phyloP scores from a whole-genome alignment of 495 filamentous ascomycete species.

The Neurospora africana region DNA sequence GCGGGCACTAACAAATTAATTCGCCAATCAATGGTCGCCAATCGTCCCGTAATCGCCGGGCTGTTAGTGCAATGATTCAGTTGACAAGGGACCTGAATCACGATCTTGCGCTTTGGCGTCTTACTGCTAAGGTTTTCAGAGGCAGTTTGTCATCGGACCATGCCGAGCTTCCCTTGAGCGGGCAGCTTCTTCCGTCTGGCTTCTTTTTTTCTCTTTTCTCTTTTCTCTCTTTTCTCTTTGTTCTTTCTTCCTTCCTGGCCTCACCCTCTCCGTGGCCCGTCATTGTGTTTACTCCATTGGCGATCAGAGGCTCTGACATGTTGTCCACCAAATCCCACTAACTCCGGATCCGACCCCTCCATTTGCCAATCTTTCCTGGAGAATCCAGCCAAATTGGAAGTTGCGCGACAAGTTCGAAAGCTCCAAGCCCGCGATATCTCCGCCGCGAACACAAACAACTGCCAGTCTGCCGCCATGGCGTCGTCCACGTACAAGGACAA shows the following conservation, averaged over 20 bases:
- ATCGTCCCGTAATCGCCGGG: neutral
- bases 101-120: neutral
- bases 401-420: neutral
- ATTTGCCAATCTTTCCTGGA: neutral
- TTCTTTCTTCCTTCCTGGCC: neutral
- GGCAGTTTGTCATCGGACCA: neutral
- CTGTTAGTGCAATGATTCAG: neutral
- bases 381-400: neutral
- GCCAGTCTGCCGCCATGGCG: conserved; percentile 13
- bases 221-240: neutral
- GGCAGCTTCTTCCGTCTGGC: neutral
- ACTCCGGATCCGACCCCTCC: neutral
- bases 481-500: conserved; percentile 72
- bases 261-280: neutral
- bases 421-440: neutral
- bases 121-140: neutral
- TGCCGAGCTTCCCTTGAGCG: neutral
- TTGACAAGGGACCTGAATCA: neutral
- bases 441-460: neutral
- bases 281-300: neutral
- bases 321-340: neutral
- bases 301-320: neutral
- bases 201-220: neutral
- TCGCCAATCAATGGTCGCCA: neutral
- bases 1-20: neutral